These are phyloP conservation scores for Talaromyces sp. DNA, from an alignment of 2,329 filamentous ascomycete genomes.

Conservation along the genomic window DNA sequence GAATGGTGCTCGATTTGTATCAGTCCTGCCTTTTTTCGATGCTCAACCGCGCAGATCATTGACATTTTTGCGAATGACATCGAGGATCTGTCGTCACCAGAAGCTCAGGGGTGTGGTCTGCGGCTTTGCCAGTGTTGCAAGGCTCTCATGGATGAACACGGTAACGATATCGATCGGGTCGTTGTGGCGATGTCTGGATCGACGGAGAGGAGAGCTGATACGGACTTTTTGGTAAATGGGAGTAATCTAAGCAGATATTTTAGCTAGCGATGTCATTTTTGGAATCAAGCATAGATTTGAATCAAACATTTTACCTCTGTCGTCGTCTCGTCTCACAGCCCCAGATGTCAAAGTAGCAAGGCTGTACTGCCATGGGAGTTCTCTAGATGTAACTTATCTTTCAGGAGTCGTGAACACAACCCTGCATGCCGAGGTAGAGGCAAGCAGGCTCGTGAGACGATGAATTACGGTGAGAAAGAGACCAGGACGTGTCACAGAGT, in stretches of 20 bases:
- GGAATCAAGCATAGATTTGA: neutral
- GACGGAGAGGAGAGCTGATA: constrained; percentile 25
- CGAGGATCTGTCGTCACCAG: constrained; percentile 10
- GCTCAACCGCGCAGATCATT: constrained; percentile 22
- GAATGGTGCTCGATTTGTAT: constrained; percentile 44
- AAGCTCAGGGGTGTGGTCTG: constrained; percentile 28
- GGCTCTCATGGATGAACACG: constrained; percentile 19
- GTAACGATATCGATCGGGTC: constrained; percentile 23
- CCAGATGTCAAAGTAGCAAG: neutral
- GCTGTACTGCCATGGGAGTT: neutral
- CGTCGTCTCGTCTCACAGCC: neutral
- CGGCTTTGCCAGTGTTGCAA: constrained; percentile 30
- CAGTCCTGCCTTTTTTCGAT: constrained; percentile 37
- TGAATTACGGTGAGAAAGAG: neutral
- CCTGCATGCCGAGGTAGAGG: neutral
- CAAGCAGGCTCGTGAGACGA: too few species aligned
- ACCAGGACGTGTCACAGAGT: neutral
- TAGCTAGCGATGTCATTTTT: neutral
- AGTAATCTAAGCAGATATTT: constrained; percentile 24
- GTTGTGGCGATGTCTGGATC: constrained; percentile 19
- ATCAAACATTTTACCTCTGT: neutral
- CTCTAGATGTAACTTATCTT: neutral
- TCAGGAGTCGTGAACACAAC: neutral
- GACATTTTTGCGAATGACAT: constrained; percentile 20
- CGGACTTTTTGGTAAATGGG: constrained; percentile 24